These are phyloP conservation scores for Mucor velutinosus DNA, from an alignment of 371 early-diverging fungal genomes.

Conservation along the genomic window DNA sequence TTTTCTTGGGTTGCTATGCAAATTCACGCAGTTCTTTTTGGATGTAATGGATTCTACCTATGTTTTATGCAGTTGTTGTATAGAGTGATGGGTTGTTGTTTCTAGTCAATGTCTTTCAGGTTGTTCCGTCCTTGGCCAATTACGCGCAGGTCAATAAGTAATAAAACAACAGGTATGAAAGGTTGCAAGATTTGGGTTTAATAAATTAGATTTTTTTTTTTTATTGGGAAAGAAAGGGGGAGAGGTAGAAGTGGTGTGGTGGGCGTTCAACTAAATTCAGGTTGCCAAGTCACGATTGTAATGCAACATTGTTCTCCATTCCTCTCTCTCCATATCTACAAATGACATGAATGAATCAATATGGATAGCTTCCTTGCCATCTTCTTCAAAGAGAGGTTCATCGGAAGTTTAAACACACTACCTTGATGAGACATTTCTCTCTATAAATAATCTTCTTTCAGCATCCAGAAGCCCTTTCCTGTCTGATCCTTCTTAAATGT, in stretches of 20 bases:
- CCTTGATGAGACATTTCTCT: not conserved
- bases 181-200: not conserved
- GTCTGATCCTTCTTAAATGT: slow-evolving; percentile 42
- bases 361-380: not conserved
- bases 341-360: not conserved
- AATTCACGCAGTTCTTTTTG: not conserved
- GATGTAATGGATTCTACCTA: not conserved
- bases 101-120: not conserved
- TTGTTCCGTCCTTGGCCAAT: not conserved
- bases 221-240: not conserved
- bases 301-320: not conserved
- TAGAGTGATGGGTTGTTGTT: not conserved
- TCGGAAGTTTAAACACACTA: not conserved
- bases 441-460: slow-evolving; percentile 55
- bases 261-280: not conserved
- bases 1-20: not conserved
- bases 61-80: not conserved
- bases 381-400: not conserved
- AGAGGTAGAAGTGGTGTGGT: not conserved
- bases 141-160: not conserved
- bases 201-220: not conserved
- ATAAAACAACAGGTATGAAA: not conserved
- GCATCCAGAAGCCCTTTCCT: slow-evolving; percentile 52
- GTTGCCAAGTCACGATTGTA: slow-evolving; percentile 4
- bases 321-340: not conserved